Evolutionary conservation across 1,284 basidiomycete genomes (phyloP), one percentile per base, ranked within the genome.

Genomic region (Taiwanofungus camphoratus): DNA sequence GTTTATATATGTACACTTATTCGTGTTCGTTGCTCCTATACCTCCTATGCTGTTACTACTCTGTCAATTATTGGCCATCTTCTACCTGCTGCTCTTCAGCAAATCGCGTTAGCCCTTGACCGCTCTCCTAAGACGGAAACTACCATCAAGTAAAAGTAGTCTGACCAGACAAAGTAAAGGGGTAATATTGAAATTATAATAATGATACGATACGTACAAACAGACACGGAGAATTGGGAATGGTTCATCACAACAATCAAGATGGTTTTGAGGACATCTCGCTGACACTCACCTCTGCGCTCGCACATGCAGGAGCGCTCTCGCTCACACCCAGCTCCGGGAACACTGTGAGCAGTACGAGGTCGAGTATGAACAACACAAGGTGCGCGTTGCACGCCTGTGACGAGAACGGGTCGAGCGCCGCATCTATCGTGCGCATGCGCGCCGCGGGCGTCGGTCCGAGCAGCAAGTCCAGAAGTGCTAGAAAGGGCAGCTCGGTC

Each of bases 331-430:
- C 67, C 53, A 88, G 63, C 62, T 87, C 84, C 0, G 87, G 86
- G 52, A 86, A 87, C 35, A 87, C 46, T 2, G 67, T 69, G 31
- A 79, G 53, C 31, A 87, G 52, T 4, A 85, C 43, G 12, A 77
- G 64, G 51, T 90, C 87, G 20, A 89, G 54, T 3, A 89, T 45
- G 44, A 84, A 65, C 36, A 89, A 62, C 2, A 76, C 59, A 1
- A 90, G 67, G 49, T 87, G 86, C 4, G 72, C 66, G 53, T 90
- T 90, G 56, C 83, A 86, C 46, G 67, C 65, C 33, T 63, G 59
- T 23, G 73, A 74, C 20, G 70, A 67, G 21, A 90, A 63, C 4
- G 78, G 77, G 5, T 78, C 79, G 5, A 90, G 61, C 0, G 76
- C 70, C 0, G 62, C 66, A 2, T 65, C 64, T 20, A 83, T 51